Percentiles rank a stretch among this genome's conserved stretches.
Evolutionary conservation across 805 yeast species (phyloP).

Genomic region (Ogataea philodendri): DNA sequence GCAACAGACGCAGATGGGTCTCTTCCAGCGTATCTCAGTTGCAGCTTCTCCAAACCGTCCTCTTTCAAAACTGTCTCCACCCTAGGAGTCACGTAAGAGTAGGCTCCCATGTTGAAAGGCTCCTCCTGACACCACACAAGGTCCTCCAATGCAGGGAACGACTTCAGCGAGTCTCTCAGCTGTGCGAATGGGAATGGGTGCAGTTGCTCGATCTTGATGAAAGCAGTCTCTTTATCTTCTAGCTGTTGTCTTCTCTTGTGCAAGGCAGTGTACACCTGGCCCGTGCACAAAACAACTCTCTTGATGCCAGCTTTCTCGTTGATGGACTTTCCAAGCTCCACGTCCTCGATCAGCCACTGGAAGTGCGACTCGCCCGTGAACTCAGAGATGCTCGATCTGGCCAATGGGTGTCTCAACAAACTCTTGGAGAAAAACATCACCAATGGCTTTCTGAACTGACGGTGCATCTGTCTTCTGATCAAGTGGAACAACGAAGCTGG

Average conservation of each 20-base stretch:
- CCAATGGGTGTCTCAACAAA: conserved; percentile 95
- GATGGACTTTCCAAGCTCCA: conserved; percentile 76
- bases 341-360: conserved; percentile 95
- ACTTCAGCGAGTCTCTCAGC: conserved; percentile 75
- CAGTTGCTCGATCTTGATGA: conserved; percentile 86
- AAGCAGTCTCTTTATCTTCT: conserved; percentile 79
- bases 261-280: conserved; percentile 93
- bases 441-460: conserved; percentile 96
- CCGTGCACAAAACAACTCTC: conserved; percentile 79
- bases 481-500: conserved; percentile 96
- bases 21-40: conserved; percentile 90
- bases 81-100: conserved; percentile 81
- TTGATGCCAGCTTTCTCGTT: conserved; percentile 79
- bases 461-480: conserved; percentile 97
- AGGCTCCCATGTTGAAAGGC: conserved; percentile 95
- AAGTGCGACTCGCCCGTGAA: conserved; percentile 90
- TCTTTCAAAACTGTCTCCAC: conserved; percentile 71
- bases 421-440: conserved; percentile 87
- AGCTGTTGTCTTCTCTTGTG: conserved; percentile 81
- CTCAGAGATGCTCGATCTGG: conserved; percentile 78
- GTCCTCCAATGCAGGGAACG: conserved; percentile 81
- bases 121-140: conserved; percentile 98
- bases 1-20: conserved; percentile 98
- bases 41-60: conserved; percentile 55
- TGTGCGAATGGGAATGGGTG: conserved; percentile 99